Percentiles rank a stretch among this genome's conserved stretches.
phyloP scores from a whole-genome alignment of 2,329 filamentous ascomycete genomes.

The Fusarium heterosporum region DNA sequence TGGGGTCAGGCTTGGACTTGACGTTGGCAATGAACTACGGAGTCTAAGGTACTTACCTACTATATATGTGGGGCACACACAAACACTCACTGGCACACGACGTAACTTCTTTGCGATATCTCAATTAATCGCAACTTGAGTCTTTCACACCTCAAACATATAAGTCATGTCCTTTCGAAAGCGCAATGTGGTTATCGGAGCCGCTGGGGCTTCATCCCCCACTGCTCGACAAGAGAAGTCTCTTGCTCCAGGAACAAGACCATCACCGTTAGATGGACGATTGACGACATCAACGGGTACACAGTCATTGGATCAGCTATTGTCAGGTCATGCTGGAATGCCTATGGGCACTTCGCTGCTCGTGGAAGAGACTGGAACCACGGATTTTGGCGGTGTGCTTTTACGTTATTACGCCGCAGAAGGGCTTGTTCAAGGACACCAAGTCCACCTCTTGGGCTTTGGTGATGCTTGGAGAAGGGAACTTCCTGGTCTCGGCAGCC shows the following conservation, averaged over 20 bases:
- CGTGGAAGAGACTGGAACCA: slow-evolving; percentile 90
- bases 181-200: slow-evolving; percentile 64
- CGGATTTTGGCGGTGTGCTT: slow-evolving; percentile 88
- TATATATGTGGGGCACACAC: slow-evolving; percentile 40
- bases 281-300: slow-evolving; percentile 93
- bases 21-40: slow-evolving; percentile 28
- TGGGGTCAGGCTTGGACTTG: slow-evolving; percentile 30
- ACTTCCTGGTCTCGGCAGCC: slow-evolving; percentile 76
- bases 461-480: slow-evolving; percentile 85
- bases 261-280: slow-evolving; percentile 89
- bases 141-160: neutral
- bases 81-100: slow-evolving; percentile 1
- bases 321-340: slow-evolving; percentile 88
- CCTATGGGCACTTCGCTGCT: slow-evolving; percentile 84
- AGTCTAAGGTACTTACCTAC: neutral
- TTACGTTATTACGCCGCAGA: slow-evolving; percentile 92
- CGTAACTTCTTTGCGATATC: neutral
- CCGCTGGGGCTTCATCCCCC: slow-evolving; percentile 41
- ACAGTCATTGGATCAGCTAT: slow-evolving; percentile 81
- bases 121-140: neutral
- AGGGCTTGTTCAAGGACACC: slow-evolving; percentile 90
- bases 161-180: slow-evolving; percentile 68
- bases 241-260: slow-evolving; percentile 69
- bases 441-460: slow-evolving; percentile 85
- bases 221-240: slow-evolving; percentile 51